These are phyloP conservation scores for Boletus rubropictus DNA, from an alignment of 768 basidiomycete species.

Conservation along the genomic window DNA sequence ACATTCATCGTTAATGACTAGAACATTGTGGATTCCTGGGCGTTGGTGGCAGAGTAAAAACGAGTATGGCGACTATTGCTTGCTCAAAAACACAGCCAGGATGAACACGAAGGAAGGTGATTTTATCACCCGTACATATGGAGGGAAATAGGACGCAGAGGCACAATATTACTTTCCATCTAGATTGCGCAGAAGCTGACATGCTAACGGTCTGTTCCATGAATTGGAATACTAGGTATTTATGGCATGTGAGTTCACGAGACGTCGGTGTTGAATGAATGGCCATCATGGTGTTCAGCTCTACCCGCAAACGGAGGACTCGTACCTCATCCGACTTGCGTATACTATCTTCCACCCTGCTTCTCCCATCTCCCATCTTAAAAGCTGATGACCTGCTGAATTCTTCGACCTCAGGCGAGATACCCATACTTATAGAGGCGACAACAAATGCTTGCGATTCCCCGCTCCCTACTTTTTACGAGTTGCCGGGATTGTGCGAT, in stretches of 20 bases:
- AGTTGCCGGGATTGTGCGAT: conserved; percentile 1
- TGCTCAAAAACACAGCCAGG: conserved; percentile 59
- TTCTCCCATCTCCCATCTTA: conserved; percentile 44
- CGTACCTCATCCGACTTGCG: conserved; percentile 40
- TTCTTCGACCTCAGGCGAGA: conserved; percentile 42
- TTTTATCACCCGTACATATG: conserved; percentile 7
- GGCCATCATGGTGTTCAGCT: conserved; percentile 10
- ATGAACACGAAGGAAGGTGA: conserved; percentile 24
- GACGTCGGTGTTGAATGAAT: background rate
- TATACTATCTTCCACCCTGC: conserved; percentile 31
- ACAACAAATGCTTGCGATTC: conserved; percentile 7
- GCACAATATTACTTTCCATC: background rate
- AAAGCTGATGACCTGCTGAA: conserved; percentile 33
- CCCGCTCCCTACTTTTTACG: background rate
- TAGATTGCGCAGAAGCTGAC: conserved; percentile 18
- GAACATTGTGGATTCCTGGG: conserved; percentile 79
- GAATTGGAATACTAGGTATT: conserved; percentile 19
- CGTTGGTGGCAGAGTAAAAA: conserved; percentile 62
- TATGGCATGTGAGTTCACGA: background rate
- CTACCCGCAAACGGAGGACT: conserved; percentile 26
- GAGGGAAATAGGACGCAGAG: conserved; percentile 8
- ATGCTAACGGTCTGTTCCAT: background rate
- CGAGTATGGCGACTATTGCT: conserved; percentile 85
- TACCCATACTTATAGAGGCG: conserved; percentile 44
- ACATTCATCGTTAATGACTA: conserved; percentile 64